Evolutionary conservation across 805 yeast species (phyloP).

Genomic region (Nakazawaea wyomingensis): DNA sequence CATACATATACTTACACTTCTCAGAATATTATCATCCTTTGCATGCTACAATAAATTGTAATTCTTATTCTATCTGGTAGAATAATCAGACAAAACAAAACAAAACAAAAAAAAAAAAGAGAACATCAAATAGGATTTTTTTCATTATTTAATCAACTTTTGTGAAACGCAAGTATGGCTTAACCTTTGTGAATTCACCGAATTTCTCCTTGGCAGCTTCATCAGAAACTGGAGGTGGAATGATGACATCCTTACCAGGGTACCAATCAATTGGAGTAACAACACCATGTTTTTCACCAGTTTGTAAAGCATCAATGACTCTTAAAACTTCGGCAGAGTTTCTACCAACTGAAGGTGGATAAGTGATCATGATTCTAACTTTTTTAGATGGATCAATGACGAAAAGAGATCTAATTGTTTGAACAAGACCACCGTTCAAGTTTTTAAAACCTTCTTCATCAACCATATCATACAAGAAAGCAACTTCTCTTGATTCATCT

Average conservation of each 20-base stretch:
- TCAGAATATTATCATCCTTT: too few species aligned
- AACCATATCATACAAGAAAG: constrained; percentile 81
- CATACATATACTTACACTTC: too few species aligned
- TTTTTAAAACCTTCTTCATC: constrained; percentile 80
- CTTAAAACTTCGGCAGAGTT: constrained; percentile 90
- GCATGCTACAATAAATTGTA: too few species aligned
- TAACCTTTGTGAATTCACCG: constrained; percentile 80
- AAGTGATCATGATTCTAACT: constrained; percentile 78
- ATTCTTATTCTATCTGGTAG: too few species aligned
- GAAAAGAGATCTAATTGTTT: constrained; percentile 90
- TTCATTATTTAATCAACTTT: constrained; percentile 24
- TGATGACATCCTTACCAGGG: constrained; percentile 85
- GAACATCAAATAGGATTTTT: too few species aligned
- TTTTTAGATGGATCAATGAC: constrained; percentile 87
- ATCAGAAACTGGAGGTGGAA: constrained; percentile 80
- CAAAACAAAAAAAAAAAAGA: too few species aligned
- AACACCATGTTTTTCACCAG: constrained; percentile 75
- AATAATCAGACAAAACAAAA: too few species aligned
- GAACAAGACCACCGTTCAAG: constrained; percentile 65
- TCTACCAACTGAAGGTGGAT: constrained; percentile 94
- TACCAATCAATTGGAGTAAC: constrained; percentile 93
- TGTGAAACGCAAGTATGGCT: constrained; percentile 84
- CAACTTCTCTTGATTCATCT: constrained; percentile 79
- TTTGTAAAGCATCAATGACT: constrained; percentile 83
- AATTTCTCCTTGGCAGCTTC: constrained; percentile 77